These are phyloP conservation scores for Aspergillaceae sp. DNA, from an alignment of 2,329 filamentous ascomycete genomes.

Conservation along the genomic window DNA sequence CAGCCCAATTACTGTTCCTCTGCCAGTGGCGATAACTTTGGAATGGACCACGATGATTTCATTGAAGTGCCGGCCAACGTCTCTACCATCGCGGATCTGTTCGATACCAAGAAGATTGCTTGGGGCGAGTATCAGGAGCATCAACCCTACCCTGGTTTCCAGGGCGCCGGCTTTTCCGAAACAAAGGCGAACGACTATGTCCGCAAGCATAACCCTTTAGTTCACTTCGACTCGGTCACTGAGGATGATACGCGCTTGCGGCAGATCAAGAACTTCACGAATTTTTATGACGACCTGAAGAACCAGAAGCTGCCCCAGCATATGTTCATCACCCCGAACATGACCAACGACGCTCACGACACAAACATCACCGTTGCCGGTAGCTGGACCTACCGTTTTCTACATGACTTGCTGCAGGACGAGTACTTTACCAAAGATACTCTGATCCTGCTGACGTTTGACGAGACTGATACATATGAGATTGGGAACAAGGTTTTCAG, in stretches of 20 bases:
- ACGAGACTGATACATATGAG: conserved; percentile 66
- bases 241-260: conserved; percentile 51
- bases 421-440: conserved; percentile 67
- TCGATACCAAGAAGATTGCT: conserved; percentile 55
- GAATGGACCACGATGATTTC: conserved; percentile 61
- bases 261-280: conserved; percentile 64
- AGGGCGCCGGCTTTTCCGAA: conserved; percentile 52
- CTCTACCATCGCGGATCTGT: conserved; percentile 59
- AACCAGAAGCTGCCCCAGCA: conserved; percentile 61
- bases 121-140: conserved; percentile 73
- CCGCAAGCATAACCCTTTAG: conserved; percentile 66
- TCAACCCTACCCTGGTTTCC: conserved; percentile 65
- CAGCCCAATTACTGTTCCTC: conserved; percentile 68
- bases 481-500: conserved; percentile 60
- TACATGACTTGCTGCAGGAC: conserved; percentile 61
- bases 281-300: conserved; percentile 60
- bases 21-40: conserved; percentile 64
- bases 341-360: conserved; percentile 66
- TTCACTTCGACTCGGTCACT: conserved; percentile 59
- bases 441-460: conserved; percentile 72
- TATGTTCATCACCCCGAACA: conserved; percentile 45
- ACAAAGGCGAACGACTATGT: conserved; percentile 66
- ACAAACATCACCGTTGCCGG: conserved; percentile 61
- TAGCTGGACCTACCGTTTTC: conserved; percentile 58
- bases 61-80: conserved; percentile 51